phyloP scores from a whole-genome alignment of 208 protist genomes.

The Novymonas esmeraldas region DNA sequence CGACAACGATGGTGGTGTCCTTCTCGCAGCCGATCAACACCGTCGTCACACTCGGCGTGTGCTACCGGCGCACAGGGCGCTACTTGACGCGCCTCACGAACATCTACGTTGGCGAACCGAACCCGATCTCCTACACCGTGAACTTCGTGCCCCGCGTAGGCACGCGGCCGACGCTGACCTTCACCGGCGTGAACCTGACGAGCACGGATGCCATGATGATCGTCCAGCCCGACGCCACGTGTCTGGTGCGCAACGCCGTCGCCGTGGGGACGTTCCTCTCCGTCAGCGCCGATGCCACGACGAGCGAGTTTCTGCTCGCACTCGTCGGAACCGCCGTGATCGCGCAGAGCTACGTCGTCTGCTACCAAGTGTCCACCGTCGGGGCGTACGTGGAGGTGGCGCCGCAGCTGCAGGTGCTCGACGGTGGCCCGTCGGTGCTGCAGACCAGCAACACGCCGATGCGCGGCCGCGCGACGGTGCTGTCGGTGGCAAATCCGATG shows the following conservation, averaged over 20 bases:
- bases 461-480: constrained; percentile 67
- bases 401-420: constrained; percentile 44
- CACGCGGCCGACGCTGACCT: constrained; percentile 75
- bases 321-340: constrained; percentile 35
- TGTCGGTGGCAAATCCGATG: constrained; percentile 48
- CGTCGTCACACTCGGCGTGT: constrained; percentile 64
- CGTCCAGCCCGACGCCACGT: constrained; percentile 45
- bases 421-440: constrained; percentile 59
- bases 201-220: constrained; percentile 64
- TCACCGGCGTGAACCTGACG: constrained; percentile 65
- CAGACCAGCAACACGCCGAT: constrained; percentile 85
- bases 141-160: constrained; percentile 80
- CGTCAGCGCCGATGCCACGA: constrained; percentile 27
- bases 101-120: constrained; percentile 58
- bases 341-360: constrained; percentile 68
- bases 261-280: constrained; percentile 46
- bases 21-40: constrained; percentile 44
- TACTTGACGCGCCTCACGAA: constrained; percentile 60
- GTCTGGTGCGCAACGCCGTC: constrained; percentile 50
- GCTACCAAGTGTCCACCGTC: constrained; percentile 64
- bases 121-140: constrained; percentile 69
- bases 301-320: constrained; percentile 46
- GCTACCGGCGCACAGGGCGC: constrained; percentile 71
- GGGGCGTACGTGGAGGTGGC: constrained; percentile 60
- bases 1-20: constrained; percentile 41